These are phyloP conservation scores for Acacia confusa DNA, from an alignment of 306 rosid species.

Conservation along the genomic window DNA sequence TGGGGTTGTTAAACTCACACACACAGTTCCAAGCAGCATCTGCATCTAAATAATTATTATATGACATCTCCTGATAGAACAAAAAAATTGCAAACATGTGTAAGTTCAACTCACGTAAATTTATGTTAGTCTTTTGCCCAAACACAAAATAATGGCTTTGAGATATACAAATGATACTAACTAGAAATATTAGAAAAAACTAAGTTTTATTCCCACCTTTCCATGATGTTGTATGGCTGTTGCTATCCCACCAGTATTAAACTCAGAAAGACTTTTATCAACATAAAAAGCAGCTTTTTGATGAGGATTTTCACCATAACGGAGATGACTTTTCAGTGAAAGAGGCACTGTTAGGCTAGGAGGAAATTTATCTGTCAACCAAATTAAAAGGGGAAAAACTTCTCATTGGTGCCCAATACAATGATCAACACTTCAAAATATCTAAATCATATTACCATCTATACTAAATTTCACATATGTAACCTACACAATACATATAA, in stretches of 20 bases:
- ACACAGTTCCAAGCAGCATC: conserved; percentile 99
- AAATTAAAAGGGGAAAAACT: conserved; percentile 15
- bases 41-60: conserved; percentile 88
- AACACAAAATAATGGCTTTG: conserved; percentile 20
- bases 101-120: neutral
- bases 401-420: conserved; percentile 21
- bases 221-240: conserved; percentile 92
- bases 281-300: conserved; percentile 86
- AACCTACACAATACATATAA: neutral
- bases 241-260: conserved; percentile 88
- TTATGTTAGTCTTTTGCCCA: conserved; percentile 6
- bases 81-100: neutral
- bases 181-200: conserved; percentile 15
- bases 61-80: conserved; percentile 82
- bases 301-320: conserved; percentile 98
- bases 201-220: conserved; percentile 51
- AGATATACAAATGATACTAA: conserved; percentile 9
- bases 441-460: conserved; percentile 4
- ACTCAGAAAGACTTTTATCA: conserved; percentile 79
- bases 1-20: conserved; percentile 72
- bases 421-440: conserved; percentile 3
- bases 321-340: conserved; percentile 62
- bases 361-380: conserved; percentile 71
- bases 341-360: conserved; percentile 77
- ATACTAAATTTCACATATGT: neutral